Conservation (phyloP, 2,329 filamentous ascomycete genomes). For the Penicillium fuscoglaucum region DNA sequence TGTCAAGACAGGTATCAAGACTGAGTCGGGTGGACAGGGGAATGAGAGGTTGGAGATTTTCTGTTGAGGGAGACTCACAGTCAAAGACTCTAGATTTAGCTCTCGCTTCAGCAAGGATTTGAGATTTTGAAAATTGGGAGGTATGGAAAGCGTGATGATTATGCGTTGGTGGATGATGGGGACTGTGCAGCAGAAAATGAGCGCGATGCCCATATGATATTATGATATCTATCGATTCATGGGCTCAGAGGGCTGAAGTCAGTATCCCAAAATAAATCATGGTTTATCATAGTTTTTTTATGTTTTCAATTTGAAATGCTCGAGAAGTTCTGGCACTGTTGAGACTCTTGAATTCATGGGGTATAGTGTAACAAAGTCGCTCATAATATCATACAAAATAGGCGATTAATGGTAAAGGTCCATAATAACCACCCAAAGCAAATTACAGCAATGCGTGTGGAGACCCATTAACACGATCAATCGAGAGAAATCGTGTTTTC, state of each 20-base stretch:
- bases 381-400: constrained; percentile 12
- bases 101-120: not conserved
- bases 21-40: not conserved
- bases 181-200: not conserved
- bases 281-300: not conserved
- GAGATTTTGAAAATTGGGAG: too few species aligned
- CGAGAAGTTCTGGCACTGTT: not conserved
- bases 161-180: not conserved
- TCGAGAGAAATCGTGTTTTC: not conserved
- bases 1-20: not conserved
- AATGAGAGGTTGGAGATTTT: too few species aligned
- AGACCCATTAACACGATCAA: not conserved
- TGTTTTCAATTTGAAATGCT: not conserved
- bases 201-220: not conserved
- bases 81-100: not conserved
- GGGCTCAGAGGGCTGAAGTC: too few species aligned
- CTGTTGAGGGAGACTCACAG: not conserved
- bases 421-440: not conserved
- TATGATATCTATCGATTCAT: not conserved
- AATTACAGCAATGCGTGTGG: not conserved
- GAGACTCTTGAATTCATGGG: constrained; percentile 10
- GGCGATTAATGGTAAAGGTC: not conserved
- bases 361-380: constrained; percentile 11
- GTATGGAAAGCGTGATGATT: not conserved
- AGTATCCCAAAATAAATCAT: too few species aligned